Evolutionary conservation across 1,284 basidiomycete genomes (phyloP).

Genomic region (Takashimella tepidaria): DNA sequence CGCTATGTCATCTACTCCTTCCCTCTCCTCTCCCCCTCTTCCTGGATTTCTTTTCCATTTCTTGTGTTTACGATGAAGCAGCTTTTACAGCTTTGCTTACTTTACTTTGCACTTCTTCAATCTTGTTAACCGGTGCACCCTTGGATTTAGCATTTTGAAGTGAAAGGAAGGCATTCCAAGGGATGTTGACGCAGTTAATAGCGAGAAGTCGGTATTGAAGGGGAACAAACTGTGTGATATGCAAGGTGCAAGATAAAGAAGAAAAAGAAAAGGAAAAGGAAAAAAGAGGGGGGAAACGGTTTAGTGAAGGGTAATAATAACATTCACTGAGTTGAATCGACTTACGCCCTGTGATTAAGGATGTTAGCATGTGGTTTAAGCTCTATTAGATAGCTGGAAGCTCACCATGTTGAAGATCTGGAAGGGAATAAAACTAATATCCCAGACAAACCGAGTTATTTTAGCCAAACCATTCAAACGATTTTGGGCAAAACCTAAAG

Average conservation of each 20-base stretch:
- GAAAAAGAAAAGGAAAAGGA: background rate
- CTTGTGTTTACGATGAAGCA: background rate
- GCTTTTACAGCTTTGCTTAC: background rate
- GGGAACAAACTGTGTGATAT: conserved; percentile 41
- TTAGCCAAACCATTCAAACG: too few species aligned
- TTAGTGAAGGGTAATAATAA: background rate
- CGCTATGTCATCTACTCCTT: background rate
- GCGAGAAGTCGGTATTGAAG: conserved; percentile 47
- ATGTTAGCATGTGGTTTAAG: background rate
- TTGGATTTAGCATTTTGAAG: conserved; percentile 36
- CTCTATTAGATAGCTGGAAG: background rate
- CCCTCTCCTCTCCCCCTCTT: background rate
- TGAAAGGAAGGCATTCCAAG: conserved; percentile 50
- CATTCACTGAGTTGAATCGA: too few species aligned
- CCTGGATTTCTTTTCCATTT: too few species aligned
- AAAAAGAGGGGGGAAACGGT: background rate
- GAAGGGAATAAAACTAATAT: conserved; percentile 45
- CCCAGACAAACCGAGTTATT: background rate
- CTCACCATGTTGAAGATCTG: conserved; percentile 48
- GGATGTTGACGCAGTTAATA: conserved; percentile 49
- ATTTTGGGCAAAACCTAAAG: too few species aligned
- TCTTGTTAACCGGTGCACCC: background rate
- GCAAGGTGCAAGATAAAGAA: background rate
- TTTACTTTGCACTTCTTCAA: background rate
- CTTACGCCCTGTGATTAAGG: background rate